Evolutionary conservation across 805 yeast species (phyloP).

Genomic region (Teunomyces pallodes): DNA sequence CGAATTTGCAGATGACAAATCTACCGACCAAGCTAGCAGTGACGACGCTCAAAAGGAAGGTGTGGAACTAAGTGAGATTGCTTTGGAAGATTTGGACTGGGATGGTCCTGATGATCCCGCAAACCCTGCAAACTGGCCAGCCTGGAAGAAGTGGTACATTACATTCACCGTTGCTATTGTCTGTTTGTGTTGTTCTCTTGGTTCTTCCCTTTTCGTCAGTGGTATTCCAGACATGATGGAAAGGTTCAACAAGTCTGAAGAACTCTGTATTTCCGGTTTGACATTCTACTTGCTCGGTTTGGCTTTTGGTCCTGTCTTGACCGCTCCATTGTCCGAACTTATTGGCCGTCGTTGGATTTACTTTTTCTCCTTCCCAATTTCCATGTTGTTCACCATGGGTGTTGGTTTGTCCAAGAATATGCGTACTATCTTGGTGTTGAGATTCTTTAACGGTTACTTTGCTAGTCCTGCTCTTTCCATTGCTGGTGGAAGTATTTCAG

Average conservation of each 20-base stretch:
- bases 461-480: conserved; percentile 83
- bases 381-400: conserved; percentile 73
- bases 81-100: conserved; percentile 43
- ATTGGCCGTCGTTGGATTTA: conserved; percentile 67
- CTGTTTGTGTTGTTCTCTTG: conserved; percentile 70
- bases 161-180: conserved; percentile 63
- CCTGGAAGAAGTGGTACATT: conserved; percentile 58
- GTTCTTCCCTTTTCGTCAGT: conserved; percentile 68
- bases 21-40: not conserved
- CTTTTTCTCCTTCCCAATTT: conserved; percentile 55
- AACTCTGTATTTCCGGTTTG: conserved; percentile 63
- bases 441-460: conserved; percentile 72
- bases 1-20: not conserved
- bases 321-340: conserved; percentile 71
- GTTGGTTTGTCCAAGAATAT: conserved; percentile 65
- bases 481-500: conserved; percentile 82
- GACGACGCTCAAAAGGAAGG: not conserved
- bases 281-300: conserved; percentile 71
- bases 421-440: conserved; percentile 57
- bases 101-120: conserved; percentile 60
- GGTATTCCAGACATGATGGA: conserved; percentile 56
- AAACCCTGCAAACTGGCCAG: conserved; percentile 70
- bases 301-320: conserved; percentile 65
- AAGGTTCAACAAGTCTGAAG: conserved; percentile 53
- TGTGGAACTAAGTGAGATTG: conserved; percentile 5